A percentile compares a stretch with the other conserved stretches of the same genome.
Conservation (phyloP, 371 early-diverging fungal species). For the Conidiobolus incongruus region DNA sequence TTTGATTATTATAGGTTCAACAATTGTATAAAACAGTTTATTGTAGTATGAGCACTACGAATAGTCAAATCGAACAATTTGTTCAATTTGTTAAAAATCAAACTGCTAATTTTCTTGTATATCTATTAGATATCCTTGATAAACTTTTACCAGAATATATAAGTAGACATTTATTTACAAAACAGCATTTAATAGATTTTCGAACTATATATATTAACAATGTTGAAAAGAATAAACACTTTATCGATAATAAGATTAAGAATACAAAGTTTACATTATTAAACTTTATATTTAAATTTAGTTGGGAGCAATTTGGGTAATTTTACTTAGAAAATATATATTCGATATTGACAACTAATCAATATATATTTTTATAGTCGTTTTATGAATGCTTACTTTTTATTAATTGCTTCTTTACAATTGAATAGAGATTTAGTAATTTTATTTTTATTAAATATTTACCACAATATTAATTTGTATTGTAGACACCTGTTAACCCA, state of each 20-base stretch:
- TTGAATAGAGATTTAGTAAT: constrained; percentile 1
- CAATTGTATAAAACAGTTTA: too few species aligned
- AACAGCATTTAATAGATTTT: neutral
- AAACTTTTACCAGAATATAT: too few species aligned
- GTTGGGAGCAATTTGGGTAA: constrained; percentile 6
- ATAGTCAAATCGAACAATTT: too few species aligned
- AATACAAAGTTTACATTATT: neutral
- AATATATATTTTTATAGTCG: constrained; percentile 1
- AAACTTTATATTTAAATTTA: constrained; percentile 1
- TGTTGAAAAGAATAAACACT: neutral
- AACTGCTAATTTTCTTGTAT: too few species aligned
- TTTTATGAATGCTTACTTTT: constrained; percentile 5
- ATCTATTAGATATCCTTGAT: too few species aligned
- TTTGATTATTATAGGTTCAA: too few species aligned
- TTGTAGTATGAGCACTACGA: too few species aligned
- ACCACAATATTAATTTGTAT: neutral
- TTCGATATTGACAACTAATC: neutral
- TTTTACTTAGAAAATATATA: neutral
- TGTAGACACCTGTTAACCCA: constrained; percentile 5
- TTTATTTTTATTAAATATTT: neutral
- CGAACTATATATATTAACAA: neutral
- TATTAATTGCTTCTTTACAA: constrained; percentile 3
- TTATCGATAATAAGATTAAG: neutral
- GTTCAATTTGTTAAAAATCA: too few species aligned
- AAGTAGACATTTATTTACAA: too few species aligned